Base-by-base conservation (phyloP, 345 rosid genomes). In the Litchi chinensis region DNA sequence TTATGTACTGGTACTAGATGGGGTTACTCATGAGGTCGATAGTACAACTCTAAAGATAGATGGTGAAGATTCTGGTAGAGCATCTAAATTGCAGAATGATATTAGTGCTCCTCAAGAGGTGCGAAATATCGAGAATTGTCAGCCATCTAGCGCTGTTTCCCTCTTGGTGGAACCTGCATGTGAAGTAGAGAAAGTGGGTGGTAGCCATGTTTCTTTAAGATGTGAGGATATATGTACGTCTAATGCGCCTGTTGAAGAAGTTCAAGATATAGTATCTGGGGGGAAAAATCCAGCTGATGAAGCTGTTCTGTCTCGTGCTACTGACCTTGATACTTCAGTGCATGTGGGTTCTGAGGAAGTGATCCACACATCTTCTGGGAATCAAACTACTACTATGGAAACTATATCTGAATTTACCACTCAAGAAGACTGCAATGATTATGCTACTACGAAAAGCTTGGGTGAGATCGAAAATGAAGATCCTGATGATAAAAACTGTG, bases 401-500 rank as follows among this genome's bases (percentile, higher is more conserved):
- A n/a, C 16, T 7, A 41, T 56, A 18, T 15, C 13, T 56, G 76
- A 4, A 10, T 56, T 26, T 41, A 44, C 37, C 7, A 9, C 79
- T 69, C 73, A n/a, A 54, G 80, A 78, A 9, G 67, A 73, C 46
- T 71, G 65, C 39, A 37, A 56, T 57, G 78, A 22, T 62, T 40
- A 44, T 76, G 76, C 77, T 56, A 56, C 76, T 19, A 12, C 75
- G 26, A 71, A 68, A 39, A 68, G 62, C 37, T 77, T 46, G 41
- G 80, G 40, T 52, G 74, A 78, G 75, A 77, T 39, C 15, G 43
- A 24, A n/a, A 13, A 10, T 24, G 81, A 68, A 63, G 83, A 72
- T 71, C 67, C 62, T 41, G 72, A 60, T 54, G 76, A 82, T 67
- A 79, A 78, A 40, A 72, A 78, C 68, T 63, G 43, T 65, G 83